Base-by-base conservation (phyloP, 768 basidiomycete genomes). In the Russula abietina region DNA sequence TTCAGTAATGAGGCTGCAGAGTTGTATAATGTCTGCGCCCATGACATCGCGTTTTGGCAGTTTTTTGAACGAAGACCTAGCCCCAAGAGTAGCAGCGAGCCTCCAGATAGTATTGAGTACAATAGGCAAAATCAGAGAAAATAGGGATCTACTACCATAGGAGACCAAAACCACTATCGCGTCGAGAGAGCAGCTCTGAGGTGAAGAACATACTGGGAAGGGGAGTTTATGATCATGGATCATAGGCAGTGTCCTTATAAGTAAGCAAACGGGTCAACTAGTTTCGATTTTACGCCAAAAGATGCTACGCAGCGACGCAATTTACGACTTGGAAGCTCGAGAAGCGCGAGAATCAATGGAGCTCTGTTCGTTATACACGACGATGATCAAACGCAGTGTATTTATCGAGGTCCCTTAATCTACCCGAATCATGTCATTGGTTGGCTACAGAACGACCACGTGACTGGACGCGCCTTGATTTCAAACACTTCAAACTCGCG, bases 71-170 rank as follows among this genome's bases (percentile, higher is more conserved):
- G 84, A 82, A n/a, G 90, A 89, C 75, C 87, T 89, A 9, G 92
- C 86, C 46, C 93, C 93, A 26, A 95, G 78, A 1, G 93, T 96
- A 1, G 93, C 93, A 9, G 91, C 91, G 26, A 96, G 84, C 93
- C 93, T 96, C 46, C 51, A 7, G 26, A 55, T 26, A 24, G 16
- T 22, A 49, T 54, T 63, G 24, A 55, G 62, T 33, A 54, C 30
- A 22, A 43, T 26, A 51, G 14, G 32, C 54, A 49, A 28, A 2
- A 43, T 16, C 26, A 19, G 32, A 64, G 62, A 61, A 59, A 24
- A 43, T 4, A 22, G 14, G 52, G 17, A 17, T 32, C 32, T 28
- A 45, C 49, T 72, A 91, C 91, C 91, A 93, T 22, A 93, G 78
- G n/a, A 93, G 81, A 61, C 93, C 93, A 69, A 91, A 93, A 16